Evolutionary conservation across 345 rosid genomes (phyloP), one percentile per base, ranked within the genome.

Genomic region (Camelina hispida): DNA sequence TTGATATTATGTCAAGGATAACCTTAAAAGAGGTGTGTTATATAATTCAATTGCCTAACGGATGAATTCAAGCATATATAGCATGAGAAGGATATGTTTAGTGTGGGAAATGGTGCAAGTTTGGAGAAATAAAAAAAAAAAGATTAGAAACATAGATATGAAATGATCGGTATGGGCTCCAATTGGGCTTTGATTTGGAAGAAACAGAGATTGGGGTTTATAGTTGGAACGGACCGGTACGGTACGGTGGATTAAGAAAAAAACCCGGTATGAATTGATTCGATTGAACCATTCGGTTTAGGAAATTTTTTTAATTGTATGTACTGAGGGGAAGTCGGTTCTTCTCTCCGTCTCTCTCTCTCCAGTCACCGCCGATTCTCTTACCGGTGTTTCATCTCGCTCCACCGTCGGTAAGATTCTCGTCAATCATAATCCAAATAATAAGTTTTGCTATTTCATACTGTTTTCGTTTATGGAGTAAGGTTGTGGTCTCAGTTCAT

Each of bases 221-320:
- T 14, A 55, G 17, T 54, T 9, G 13, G 44, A 32, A 55, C 46
- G 20, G 2, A 2, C 43, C 53, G 7, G 5, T 57, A 28, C 53
- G 15, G 5, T 57, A 28, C 52, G 34, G 8, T 67, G 42, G 6
- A 65, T 67, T 23, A 35, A 51, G 34, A 30, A 38, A 52, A 22
- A 15, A 14, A 14, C 17, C 18, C 18, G 55, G 65, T 57, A 69
- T 28, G 44, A 56, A 6, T 20, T 25, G 4, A 55, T 9, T 50
- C 18, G 18, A 50, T 20, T 50, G 46, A 65, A 66, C 70, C 47
- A 20, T 22, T 50, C 59, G 70, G 70, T 67, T 66, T 11, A 28
- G 23, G 23, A 5, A 20, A 40, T 42, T 25, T 25, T 25, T 25
- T 60, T 18, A 38, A 53, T 53, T 53, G 32, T 37, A 37, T 37